Evolutionary conservation across 2,329 filamentous ascomycete species (phyloP).

Genomic region (Trichophyton schoenleinii): DNA sequence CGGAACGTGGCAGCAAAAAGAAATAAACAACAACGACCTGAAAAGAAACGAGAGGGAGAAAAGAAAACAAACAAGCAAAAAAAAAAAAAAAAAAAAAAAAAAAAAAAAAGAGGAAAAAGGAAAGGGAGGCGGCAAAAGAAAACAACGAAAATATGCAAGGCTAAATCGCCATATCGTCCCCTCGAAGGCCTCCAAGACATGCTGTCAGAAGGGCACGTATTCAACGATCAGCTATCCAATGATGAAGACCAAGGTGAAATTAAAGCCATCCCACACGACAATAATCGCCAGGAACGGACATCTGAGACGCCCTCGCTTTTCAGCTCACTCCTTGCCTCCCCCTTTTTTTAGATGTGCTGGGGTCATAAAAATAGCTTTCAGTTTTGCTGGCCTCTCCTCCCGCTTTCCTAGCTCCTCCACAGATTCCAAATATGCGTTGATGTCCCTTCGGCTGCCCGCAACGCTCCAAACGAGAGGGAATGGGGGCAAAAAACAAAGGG

Average conservation of each 20-base stretch:
- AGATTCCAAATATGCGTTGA: neutral
- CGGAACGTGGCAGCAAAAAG: constrained; percentile 4
- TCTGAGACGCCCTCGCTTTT: neutral
- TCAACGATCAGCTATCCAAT: neutral
- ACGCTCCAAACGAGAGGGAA: neutral
- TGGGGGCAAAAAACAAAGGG: neutral
- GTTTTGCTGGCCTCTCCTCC: neutral
- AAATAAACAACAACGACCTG: neutral
- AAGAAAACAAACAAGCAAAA: neutral
- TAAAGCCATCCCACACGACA: neutral
- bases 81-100: neutral
- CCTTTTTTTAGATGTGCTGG: neutral
- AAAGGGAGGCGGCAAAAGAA: neutral
- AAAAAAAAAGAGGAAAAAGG: neutral
- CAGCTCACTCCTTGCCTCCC: neutral
- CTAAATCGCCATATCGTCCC: neutral
- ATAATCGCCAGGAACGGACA: neutral
- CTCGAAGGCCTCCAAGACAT: neutral
- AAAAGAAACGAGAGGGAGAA: neutral
- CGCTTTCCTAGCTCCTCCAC: neutral
- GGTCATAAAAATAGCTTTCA: constrained; percentile 1
- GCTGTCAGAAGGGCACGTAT: neutral
- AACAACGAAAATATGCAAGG: neutral
- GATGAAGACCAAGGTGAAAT: neutral
- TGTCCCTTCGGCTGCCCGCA: neutral